Percentiles rank a stretch among this genome's conserved stretches.
phyloP scores from a whole-genome alignment of 2,329 filamentous ascomycete species.

The Penicillium paneum region DNA sequence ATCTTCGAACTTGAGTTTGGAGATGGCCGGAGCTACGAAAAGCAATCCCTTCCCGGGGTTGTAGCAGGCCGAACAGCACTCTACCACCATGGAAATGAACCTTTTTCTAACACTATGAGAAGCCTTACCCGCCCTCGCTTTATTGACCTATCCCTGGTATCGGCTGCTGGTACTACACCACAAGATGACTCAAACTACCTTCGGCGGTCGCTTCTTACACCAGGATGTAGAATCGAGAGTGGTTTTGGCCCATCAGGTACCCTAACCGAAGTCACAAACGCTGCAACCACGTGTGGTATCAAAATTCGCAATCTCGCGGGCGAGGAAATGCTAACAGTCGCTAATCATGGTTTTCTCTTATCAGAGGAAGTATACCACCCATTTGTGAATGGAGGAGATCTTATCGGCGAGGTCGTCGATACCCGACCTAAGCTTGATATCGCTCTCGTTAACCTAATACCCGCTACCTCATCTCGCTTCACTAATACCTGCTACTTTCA shows the following conservation, averaged over 20 bases:
- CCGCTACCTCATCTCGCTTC: constrained; percentile 4
- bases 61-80: constrained; percentile 13
- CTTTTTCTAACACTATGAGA: constrained; percentile 5
- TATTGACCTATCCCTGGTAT: constrained; percentile 1
- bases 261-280: not conserved
- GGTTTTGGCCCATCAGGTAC: constrained; percentile 4
- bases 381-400: not conserved
- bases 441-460: constrained; percentile 6
- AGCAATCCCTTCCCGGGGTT: constrained; percentile 9
- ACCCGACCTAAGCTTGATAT: constrained; percentile 6
- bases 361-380: constrained; percentile 7
- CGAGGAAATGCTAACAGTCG: constrained; percentile 7
- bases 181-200: constrained; percentile 16
- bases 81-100: constrained; percentile 11
- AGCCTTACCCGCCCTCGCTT: constrained; percentile 1
- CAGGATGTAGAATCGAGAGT: constrained; percentile 10
- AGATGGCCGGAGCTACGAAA: constrained; percentile 8
- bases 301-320: constrained; percentile 6
- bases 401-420: constrained; percentile 7
- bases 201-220: constrained; percentile 2
- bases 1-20: constrained; percentile 10
- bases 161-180: not conserved
- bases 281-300: constrained; percentile 8
- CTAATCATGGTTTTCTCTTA: constrained; percentile 4
- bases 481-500: constrained; percentile 12